Conservation (phyloP, 805 yeast genomes). For the Nematodospora valgi region DNA sequence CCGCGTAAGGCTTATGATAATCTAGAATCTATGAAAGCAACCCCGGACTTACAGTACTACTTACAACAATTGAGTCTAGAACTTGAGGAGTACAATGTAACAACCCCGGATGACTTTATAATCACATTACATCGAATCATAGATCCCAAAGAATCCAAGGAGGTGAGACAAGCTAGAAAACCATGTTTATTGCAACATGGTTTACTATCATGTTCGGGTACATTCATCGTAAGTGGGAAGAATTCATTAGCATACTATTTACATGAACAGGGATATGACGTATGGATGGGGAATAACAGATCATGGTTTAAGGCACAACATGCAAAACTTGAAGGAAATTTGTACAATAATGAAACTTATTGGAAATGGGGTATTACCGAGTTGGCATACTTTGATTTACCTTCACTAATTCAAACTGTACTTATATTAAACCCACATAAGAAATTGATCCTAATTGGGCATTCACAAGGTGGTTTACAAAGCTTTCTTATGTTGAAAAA, state of each 20-base stretch:
- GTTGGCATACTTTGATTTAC: constrained; percentile 75
- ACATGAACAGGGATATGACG: constrained; percentile 63
- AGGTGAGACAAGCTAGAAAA: constrained; percentile 29
- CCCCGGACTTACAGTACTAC: constrained; percentile 60
- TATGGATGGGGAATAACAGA: constrained; percentile 90
- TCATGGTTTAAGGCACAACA: constrained; percentile 81
- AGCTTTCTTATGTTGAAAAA: constrained; percentile 64
- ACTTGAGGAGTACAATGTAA: constrained; percentile 54
- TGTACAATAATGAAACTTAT: constrained; percentile 47
- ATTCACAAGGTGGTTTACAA: constrained; percentile 94
- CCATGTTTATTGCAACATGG: constrained; percentile 87
- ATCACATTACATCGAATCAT: constrained; percentile 63
- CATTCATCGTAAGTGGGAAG: constrained; percentile 79
- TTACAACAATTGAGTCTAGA: constrained; percentile 58
- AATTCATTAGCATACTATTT: constrained; percentile 66
- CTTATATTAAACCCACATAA: constrained; percentile 38
- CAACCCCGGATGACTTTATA: constrained; percentile 78
- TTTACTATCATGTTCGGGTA: constrained; percentile 79
- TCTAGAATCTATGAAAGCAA: constrained; percentile 27
- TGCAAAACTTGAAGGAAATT: constrained; percentile 26
- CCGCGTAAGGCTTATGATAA: constrained; percentile 36
- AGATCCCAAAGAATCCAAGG: constrained; percentile 40
- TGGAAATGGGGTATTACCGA: constrained; percentile 96
- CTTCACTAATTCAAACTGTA: constrained; percentile 66
- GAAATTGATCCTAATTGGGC: constrained; percentile 67